Conservation (phyloP, 768 basidiomycete genomes). For the Hydnum rufescens region DNA sequence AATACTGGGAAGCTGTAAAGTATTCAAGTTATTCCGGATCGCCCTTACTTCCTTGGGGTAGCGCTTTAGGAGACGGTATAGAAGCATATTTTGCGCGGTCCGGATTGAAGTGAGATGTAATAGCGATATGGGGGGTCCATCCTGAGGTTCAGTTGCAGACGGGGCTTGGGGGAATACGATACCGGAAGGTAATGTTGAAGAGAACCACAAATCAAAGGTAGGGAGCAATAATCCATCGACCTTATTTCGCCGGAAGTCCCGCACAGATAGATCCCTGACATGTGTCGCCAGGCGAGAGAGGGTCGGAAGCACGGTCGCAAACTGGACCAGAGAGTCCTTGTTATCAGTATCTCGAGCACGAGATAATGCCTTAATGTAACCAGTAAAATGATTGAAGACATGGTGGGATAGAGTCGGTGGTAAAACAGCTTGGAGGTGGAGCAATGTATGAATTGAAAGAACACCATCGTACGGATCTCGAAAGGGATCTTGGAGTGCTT, state of each 20-base stretch:
- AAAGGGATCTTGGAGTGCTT: slow-evolving; percentile 33
- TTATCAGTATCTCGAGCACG: slow-evolving; percentile 23
- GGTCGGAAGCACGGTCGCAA: slow-evolving; percentile 35
- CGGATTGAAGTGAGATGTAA: slow-evolving; percentile 34
- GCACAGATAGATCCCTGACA: slow-evolving; percentile 51
- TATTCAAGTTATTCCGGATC: slow-evolving; percentile 42
- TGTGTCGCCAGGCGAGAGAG: slow-evolving; percentile 38
- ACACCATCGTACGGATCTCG: slow-evolving; percentile 29
- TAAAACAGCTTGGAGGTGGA: slow-evolving; percentile 34
- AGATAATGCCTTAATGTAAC: slow-evolving; percentile 30
- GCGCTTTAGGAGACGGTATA: slow-evolving; percentile 40
- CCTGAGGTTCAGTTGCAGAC: neutral
- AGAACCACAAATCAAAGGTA: slow-evolving; percentile 51
- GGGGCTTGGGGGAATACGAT: no score
- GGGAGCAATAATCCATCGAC: slow-evolving; percentile 49
- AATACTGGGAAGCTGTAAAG: slow-evolving; percentile 43
- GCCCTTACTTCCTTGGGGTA: slow-evolving; percentile 48
- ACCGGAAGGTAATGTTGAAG: slow-evolving; percentile 21
- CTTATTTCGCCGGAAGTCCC: slow-evolving; percentile 54
- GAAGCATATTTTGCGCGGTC: slow-evolving; percentile 49
- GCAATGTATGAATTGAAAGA: slow-evolving; percentile 31
- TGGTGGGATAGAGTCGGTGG: slow-evolving; percentile 48
- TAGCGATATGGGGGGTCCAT: slow-evolving; percentile 14
- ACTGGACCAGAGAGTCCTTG: slow-evolving; percentile 28
- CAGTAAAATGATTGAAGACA: slow-evolving; percentile 49